Evolutionary conservation across 1,284 basidiomycete species (phyloP).

Genomic region (Fistulinella staudtii): DNA sequence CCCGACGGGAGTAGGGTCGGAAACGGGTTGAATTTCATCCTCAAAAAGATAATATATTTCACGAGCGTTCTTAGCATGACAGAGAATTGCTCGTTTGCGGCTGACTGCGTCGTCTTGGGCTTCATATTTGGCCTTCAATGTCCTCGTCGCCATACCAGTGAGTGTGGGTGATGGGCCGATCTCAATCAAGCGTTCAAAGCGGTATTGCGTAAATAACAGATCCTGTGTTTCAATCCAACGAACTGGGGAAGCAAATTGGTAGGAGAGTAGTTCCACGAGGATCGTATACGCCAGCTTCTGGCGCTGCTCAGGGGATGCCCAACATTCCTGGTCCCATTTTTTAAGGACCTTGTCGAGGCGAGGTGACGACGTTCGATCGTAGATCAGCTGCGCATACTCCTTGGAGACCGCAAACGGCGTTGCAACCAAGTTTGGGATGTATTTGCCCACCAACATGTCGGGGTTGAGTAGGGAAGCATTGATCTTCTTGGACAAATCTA

Average conservation of each 20-base stretch:
- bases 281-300: conserved; percentile 94
- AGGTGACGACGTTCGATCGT: conserved; percentile 91
- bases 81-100: conserved; percentile 80
- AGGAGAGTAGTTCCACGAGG: conserved; percentile 93
- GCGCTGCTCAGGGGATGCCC: conserved; percentile 78
- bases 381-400: conserved; percentile 92
- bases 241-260: conserved; percentile 95
- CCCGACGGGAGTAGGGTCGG: conserved; percentile 41
- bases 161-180: conserved; percentile 95
- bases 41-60: conserved; percentile 99
- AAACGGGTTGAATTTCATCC: conserved; percentile 64
- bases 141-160: conserved; percentile 94
- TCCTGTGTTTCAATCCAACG: conserved; percentile 99
- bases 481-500: conserved; percentile 97
- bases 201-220: conserved; percentile 84
- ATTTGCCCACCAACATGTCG: conserved; percentile 89
- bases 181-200: conserved; percentile 93
- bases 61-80: conserved; percentile 93
- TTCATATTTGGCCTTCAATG: conserved; percentile 96
- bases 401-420: conserved; percentile 90
- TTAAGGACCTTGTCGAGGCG: conserved; percentile 90
- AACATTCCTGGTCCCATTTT: conserved; percentile 91
- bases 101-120: conserved; percentile 82
- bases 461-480: conserved; percentile 87
- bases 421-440: conserved; percentile 96